Evolutionary conservation across 176 grass and related monocot species (phyloP).

Genomic region (Phragmites australis): DNA sequence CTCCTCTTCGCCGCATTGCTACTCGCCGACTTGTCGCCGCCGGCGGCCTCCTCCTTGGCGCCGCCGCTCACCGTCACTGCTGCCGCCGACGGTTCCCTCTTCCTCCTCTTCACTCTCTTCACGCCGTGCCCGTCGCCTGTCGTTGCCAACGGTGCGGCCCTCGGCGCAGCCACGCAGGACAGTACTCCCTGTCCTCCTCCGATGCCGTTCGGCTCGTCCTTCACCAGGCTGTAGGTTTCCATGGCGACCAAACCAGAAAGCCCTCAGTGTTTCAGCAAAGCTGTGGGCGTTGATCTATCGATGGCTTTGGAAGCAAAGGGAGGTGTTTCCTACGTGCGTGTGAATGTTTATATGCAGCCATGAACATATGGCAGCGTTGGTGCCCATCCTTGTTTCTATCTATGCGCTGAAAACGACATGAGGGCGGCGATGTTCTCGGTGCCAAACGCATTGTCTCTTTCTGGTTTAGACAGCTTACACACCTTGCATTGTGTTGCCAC

Average conservation of each 20-base stretch:
- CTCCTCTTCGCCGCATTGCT: constrained; percentile 56
- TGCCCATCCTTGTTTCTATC: constrained; percentile 51
- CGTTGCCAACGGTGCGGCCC: background rate
- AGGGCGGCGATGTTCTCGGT: constrained; percentile 53
- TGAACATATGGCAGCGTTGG: constrained; percentile 17
- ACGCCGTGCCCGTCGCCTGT: background rate
- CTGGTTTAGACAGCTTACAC: constrained; percentile 43
- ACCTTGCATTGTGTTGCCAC: constrained; percentile 5
- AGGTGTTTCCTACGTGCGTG: constrained; percentile 27
- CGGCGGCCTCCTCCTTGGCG: constrained; percentile 21
- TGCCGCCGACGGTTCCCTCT: constrained; percentile 39
- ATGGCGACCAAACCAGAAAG: background rate
- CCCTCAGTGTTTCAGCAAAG: background rate
- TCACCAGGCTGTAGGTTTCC: constrained; percentile 44
- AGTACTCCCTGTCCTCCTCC: background rate
- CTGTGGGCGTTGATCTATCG: background rate
- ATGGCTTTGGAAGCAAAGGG: constrained; percentile 22
- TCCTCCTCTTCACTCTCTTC: constrained; percentile 47
- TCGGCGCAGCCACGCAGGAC: background rate
- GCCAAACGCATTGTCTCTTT: constrained; percentile 23
- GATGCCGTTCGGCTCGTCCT: constrained; percentile 35
- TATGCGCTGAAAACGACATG: constrained; percentile 48
- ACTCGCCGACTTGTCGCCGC: constrained; percentile 13
- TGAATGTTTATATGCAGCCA: constrained; percentile 44
- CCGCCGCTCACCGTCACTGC: background rate